phyloP scores from a whole-genome alignment of 805 yeast species.

The Brettanomyces nanus region DNA sequence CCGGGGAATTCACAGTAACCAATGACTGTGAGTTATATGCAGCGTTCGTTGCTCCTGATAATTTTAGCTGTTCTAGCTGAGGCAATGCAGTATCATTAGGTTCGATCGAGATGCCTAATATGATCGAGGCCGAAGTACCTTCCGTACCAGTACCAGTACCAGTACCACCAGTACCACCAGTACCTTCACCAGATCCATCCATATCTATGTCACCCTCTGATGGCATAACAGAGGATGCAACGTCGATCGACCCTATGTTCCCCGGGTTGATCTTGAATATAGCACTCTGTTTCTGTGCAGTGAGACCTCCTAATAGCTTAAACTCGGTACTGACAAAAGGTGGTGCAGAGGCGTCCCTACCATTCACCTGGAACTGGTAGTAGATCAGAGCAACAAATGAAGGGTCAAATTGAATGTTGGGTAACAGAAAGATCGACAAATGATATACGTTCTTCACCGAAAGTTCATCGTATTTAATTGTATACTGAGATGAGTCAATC shows the following conservation, averaged over 20 bases:
- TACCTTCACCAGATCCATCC: constrained; percentile 36
- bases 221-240: neutral
- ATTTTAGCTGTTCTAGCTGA: constrained; percentile 32
- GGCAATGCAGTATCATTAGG: constrained; percentile 59
- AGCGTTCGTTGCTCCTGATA: constrained; percentile 10
- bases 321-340: constrained; percentile 32
- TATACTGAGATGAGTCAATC: constrained; percentile 61
- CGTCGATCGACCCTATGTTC: constrained; percentile 17
- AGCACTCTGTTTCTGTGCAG: constrained; percentile 74
- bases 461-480: constrained; percentile 55
- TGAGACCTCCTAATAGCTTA: constrained; percentile 57
- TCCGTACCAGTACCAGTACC: constrained; percentile 9
- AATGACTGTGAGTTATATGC: constrained; percentile 3
- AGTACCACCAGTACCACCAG: constrained; percentile 3
- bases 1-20: constrained; percentile 29
- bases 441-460: constrained; percentile 52
- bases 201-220: constrained; percentile 40
- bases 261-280: constrained; percentile 66
- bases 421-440: constrained; percentile 76
- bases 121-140: constrained; percentile 11
- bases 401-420: constrained; percentile 67
- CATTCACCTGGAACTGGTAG: constrained; percentile 63
- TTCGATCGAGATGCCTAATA: constrained; percentile 88
- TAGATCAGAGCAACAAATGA: constrained; percentile 77
- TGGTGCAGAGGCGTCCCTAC: constrained; percentile 5